Evolutionary conservation across 1,139 yeast genomes (phyloP).

Genomic region (Kodamaea suecica): DNA sequence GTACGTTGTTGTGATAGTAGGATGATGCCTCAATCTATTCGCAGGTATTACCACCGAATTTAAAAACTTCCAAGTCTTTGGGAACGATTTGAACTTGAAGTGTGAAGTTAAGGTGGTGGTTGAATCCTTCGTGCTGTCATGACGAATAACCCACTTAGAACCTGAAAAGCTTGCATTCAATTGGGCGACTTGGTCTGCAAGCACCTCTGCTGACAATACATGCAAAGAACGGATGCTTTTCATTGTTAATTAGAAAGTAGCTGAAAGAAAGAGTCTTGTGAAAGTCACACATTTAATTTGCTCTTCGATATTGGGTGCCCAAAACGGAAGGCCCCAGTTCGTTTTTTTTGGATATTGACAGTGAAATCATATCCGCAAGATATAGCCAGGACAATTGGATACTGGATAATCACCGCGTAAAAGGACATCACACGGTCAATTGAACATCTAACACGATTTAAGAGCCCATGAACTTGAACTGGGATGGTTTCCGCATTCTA

Average conservation of each 20-base stretch:
- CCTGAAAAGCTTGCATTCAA: slow-evolving; percentile 11
- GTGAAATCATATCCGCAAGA: background rate
- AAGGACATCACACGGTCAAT: no score
- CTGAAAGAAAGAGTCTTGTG: no score
- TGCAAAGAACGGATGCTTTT: slow-evolving; percentile 1
- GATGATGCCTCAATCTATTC: slow-evolving; percentile 68
- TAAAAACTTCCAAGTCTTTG: slow-evolving; percentile 63
- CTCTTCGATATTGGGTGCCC: no score
- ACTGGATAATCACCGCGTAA: no score
- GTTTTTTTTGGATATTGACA: background rate
- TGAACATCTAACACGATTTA: no score
- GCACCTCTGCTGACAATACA: slow-evolving; percentile 9
- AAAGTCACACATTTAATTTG: no score
- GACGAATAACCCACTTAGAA: slow-evolving; percentile 8
- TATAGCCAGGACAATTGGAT: background rate
- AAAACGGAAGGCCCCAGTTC: background rate
- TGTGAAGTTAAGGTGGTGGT: background rate
- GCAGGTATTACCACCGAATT: slow-evolving; percentile 60
- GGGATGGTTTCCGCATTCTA: slow-evolving; percentile 40
- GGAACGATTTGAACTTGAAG: slow-evolving; percentile 48
- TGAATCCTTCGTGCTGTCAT: background rate
- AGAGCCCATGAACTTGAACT: background rate
- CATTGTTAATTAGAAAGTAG: no score
- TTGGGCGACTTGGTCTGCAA: slow-evolving; percentile 13
- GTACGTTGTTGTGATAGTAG: slow-evolving; percentile 62